phyloP scores from a whole-genome alignment of 768 basidiomycete genomes.

The Agrocybe praecox region DNA sequence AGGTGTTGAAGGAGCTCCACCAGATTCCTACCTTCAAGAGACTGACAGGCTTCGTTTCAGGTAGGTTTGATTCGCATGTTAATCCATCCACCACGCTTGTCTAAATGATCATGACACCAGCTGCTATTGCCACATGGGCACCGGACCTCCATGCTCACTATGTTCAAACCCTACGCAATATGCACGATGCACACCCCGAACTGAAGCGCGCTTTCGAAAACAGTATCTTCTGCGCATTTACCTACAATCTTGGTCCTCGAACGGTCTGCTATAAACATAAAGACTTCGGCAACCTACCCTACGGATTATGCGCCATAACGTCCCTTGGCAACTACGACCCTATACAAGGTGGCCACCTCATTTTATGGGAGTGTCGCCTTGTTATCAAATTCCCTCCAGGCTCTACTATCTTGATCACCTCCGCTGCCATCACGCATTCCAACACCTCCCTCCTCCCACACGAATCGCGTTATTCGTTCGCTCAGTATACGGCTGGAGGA shows the following conservation, averaged over 20 bases:
- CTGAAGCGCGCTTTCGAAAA: not conserved
- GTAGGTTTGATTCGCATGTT: not conserved
- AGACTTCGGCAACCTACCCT: constrained; percentile 6
- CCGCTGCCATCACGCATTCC: constrained; percentile 4
- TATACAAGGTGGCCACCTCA: not conserved
- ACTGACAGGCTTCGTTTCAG: constrained; percentile 2
- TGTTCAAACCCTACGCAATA: not conserved
- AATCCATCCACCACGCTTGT: no score
- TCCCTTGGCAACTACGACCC: constrained; percentile 2
- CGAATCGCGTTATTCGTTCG: constrained; percentile 6
- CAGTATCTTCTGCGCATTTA: not conserved
- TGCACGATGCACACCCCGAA: not conserved
- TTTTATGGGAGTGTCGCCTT: constrained; percentile 2
- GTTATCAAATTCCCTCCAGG: constrained; percentile 9
- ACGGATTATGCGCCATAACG: constrained; percentile 5
- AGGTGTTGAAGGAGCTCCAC: not conserved
- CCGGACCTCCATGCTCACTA: constrained; percentile 4
- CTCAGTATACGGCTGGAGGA: constrained; percentile 6
- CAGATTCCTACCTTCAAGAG: not conserved
- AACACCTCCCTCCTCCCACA: not conserved
- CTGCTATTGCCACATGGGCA: constrained; percentile 1
- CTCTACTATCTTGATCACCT: constrained; percentile 2
- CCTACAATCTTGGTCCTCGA: constrained; percentile 3
- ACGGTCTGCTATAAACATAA: constrained; percentile 4
- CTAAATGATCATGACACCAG: not conserved